A percentile compares a stretch with the other conserved stretches of the same genome.
Evolutionary conservation across 495 filamentous ascomycete species (phyloP).

Genomic region (Gamarada debralockiae): DNA sequence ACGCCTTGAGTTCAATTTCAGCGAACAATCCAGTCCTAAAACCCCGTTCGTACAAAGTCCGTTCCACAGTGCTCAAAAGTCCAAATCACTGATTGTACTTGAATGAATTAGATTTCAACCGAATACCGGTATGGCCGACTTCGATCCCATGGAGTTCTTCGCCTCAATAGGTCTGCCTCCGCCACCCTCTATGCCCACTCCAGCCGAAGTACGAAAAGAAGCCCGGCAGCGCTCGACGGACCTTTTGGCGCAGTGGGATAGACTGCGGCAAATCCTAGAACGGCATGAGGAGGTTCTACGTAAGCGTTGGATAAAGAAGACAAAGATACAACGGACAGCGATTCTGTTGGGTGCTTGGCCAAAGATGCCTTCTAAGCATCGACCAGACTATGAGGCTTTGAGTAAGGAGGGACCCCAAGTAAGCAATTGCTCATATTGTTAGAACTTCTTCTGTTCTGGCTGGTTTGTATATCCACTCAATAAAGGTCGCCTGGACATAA

Average conservation of each 20-base stretch:
- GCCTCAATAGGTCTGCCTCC: neutral
- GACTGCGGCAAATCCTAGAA: slow-evolving; percentile 30
- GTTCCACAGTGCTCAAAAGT: too few species aligned
- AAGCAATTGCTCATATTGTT: neutral
- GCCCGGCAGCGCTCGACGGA: slow-evolving; percentile 6
- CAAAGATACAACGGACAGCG: slow-evolving; percentile 28
- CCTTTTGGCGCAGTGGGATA: slow-evolving; percentile 25
- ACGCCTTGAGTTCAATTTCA: too few species aligned
- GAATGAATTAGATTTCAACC: too few species aligned
- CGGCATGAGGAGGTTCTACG: slow-evolving; percentile 35
- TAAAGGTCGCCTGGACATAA: too few species aligned
- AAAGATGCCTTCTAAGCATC: slow-evolving; percentile 38
- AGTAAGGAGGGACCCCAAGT: slow-evolving; percentile 20
- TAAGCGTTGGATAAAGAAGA: slow-evolving; percentile 45
- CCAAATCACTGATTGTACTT: too few species aligned
- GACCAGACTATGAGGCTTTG: slow-evolving; percentile 47
- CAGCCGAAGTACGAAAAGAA: slow-evolving; percentile 1
- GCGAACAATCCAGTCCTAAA: too few species aligned
- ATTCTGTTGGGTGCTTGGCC: slow-evolving; percentile 30
- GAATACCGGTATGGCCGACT: too few species aligned
- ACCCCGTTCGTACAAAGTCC: too few species aligned
- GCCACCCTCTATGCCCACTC: neutral
- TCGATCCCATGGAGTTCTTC: too few species aligned
- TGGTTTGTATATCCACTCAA: too few species aligned
- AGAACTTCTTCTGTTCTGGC: too few species aligned